These are phyloP conservation scores for Lactarius hatsudake DNA, from an alignment of 768 basidiomycete species.

Conservation along the genomic window DNA sequence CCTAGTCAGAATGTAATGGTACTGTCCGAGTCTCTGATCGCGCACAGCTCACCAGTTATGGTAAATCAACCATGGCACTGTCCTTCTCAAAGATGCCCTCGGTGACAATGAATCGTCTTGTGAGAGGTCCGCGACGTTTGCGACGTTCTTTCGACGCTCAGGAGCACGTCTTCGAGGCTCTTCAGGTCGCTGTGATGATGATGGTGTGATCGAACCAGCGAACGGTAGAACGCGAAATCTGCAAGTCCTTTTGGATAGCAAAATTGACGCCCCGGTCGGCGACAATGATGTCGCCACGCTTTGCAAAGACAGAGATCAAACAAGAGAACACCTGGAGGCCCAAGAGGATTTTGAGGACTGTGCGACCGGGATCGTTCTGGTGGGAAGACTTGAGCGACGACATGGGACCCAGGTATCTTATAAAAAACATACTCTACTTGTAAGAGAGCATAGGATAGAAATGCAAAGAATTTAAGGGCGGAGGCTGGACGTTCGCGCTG, in stretches of 20 bases:
- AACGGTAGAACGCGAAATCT: constrained; percentile 87
- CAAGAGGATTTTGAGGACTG: constrained; percentile 85
- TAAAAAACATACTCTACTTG: too few relatives aligned
- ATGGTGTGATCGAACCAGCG: constrained; percentile 98
- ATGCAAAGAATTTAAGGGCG: too few relatives aligned
- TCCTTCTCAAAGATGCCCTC: constrained; percentile 97
- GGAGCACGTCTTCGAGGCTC: constrained; percentile 87
- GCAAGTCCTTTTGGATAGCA: constrained; percentile 94
- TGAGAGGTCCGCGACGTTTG: constrained; percentile 72
- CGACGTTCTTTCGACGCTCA: constrained; percentile 81
- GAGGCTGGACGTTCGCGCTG: too few relatives aligned
- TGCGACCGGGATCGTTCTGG: constrained; percentile 95
- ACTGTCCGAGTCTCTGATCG: neutral
- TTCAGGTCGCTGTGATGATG: constrained; percentile 85
- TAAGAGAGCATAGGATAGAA: too few relatives aligned
- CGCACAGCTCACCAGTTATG: constrained; percentile 68
- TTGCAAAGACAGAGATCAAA: constrained; percentile 96
- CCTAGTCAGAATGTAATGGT: neutral
- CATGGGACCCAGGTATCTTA: too few relatives aligned
- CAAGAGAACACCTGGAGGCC: constrained; percentile 54
- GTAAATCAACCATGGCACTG: constrained; percentile 86
- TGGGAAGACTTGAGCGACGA: too few relatives aligned
- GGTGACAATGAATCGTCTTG: too few relatives aligned
- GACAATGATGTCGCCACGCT: constrained; percentile 96
- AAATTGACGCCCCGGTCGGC: constrained; percentile 97